These are phyloP conservation scores for Trichocladium antarcticum DNA, from an alignment of 495 filamentous ascomycete species.

Conservation along the genomic window DNA sequence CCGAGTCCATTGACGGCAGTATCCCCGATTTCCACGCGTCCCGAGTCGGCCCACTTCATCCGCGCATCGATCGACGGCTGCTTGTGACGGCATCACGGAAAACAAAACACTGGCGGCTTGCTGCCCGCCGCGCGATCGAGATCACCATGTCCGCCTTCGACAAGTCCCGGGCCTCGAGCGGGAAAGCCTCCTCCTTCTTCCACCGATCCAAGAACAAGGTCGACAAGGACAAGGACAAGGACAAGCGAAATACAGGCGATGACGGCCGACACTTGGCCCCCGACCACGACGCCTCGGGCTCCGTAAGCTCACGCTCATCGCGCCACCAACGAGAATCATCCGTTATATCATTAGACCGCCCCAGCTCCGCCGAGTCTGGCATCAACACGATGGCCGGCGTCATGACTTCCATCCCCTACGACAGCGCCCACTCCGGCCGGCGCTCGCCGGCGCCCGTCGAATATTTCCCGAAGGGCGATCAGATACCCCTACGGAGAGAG, in stretches of 20 bases:
- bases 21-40: constrained; percentile 14
- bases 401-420: constrained; percentile 84
- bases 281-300: constrained; percentile 42
- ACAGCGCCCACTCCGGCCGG: constrained; percentile 55
- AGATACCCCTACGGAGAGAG: constrained; percentile 52
- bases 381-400: constrained; percentile 72
- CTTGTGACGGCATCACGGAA: constrained; percentile 13
- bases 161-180: constrained; percentile 72
- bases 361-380: constrained; percentile 37
- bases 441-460: constrained; percentile 64
- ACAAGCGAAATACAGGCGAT: constrained; percentile 46
- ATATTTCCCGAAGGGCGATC: constrained; percentile 59
- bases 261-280: constrained; percentile 39
- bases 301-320: constrained; percentile 61
- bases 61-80: constrained; percentile 23
- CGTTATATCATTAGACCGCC: constrained; percentile 59
- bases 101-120: constrained; percentile 15
- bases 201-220: constrained; percentile 67
- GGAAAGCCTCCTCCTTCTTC: constrained; percentile 62
- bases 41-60: constrained; percentile 15
- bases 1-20: constrained; percentile 28
- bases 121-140: constrained; percentile 12
- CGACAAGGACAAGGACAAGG: too few relatives aligned
- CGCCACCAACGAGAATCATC: constrained; percentile 71
- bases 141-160: constrained; percentile 51